These are phyloP conservation scores for Knoxia roxburghii DNA, from an alignment of 257 asterid species.

Conservation along the genomic window DNA sequence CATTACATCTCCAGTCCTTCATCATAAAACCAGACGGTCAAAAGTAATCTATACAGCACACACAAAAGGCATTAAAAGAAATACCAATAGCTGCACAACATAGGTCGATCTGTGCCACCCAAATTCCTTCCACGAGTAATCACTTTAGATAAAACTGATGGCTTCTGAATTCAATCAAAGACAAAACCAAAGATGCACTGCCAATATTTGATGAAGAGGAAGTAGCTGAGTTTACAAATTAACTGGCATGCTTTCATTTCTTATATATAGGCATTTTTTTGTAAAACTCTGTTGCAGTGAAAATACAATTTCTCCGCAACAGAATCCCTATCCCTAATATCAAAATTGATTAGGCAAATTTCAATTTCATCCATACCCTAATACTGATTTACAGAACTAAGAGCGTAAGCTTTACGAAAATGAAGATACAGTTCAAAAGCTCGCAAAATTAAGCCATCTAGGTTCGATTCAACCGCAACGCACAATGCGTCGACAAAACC, in stretches of 20 bases:
- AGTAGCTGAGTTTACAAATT: background rate
- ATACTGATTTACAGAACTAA: background rate
- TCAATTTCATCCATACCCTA: background rate
- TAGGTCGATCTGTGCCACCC: background rate
- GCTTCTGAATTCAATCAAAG: no score
- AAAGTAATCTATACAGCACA: slow-evolving; percentile 19
- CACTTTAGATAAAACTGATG: no score
- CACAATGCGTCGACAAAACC: background rate
- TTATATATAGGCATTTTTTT: background rate
- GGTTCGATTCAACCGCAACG: background rate
- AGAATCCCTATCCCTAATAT: background rate
- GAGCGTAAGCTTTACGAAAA: background rate
- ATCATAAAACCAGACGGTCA: slow-evolving; percentile 19
- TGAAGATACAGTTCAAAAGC: background rate
- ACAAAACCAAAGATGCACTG: background rate
- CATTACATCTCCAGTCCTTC: slow-evolving; percentile 93
- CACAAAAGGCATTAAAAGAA: slow-evolving; percentile 11
- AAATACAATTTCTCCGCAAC: background rate
- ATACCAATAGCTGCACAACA: background rate
- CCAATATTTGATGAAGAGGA: background rate
- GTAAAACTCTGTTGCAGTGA: background rate
- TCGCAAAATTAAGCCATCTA: background rate
- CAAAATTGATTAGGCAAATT: background rate
- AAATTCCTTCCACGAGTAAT: background rate
- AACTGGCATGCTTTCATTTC: slow-evolving; percentile 2